Base-by-base conservation (phyloP, 768 basidiomycete genomes). In the Sarcodon aspratus region DNA sequence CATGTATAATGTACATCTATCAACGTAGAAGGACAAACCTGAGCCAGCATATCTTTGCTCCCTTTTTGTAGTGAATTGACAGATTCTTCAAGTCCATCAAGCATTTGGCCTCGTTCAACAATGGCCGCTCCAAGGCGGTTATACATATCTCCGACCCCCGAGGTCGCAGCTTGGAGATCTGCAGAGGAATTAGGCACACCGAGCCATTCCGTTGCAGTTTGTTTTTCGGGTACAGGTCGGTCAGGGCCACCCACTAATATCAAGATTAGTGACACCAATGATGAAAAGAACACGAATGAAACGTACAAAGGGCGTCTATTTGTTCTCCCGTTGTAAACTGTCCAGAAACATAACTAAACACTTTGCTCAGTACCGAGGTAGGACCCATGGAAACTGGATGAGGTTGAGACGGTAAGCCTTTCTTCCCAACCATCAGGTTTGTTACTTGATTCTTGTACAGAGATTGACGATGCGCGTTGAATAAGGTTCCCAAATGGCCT, bases 1-100 rank as follows among this genome's bases (percentile, higher is more conserved):
- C 11, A 32, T 32, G 43, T 32, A 37, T 44, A n/a, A 32, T 18
- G 33, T 46, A 45, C 6, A 18, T 32, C 43, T 10, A 13, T 10
- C 31, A 32, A n/a, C 17, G 2, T 42, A 18, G 45, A 33, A 48
- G 10, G 37, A 50, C 54, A 49, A 48, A 80, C 81, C 72, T 85
- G 80, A 1, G 70, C 57, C 1, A 78, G 72, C 81, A 85, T 82
- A 54, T 66, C 74, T 57, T 69, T 76, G 57, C 80, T 83, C 3
- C 81, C 82, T 50, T 76, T 67, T 59, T 79, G 80, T n/a, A 85
- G 61, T 0, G 77, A 71, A 47, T 79, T 74, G 55, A 85, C 76
- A 4, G 73, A 72, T 42, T 81, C 76, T 57, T 82, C 78, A 38
- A 84, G 60, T 50, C 79, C 71, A 13, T 70, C 75, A 3, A 84